Percentiles rank a stretch among this genome's conserved stretches.
Conservation (phyloP, 768 basidiomycete species). For the Leccinum boreale region DNA sequence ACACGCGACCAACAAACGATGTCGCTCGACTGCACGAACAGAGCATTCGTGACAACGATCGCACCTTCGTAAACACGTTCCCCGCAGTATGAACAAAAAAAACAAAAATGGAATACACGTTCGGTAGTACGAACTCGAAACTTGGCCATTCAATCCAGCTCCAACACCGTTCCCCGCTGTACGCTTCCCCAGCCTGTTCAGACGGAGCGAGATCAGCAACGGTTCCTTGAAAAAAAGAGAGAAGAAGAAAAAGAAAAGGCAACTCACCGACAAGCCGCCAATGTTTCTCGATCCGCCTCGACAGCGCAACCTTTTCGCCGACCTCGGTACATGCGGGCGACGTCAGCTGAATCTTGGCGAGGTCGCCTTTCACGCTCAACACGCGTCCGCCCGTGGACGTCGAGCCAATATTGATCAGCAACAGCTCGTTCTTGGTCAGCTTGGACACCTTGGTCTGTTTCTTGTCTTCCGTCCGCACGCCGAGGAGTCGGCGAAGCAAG, state of each 20-base stretch:
- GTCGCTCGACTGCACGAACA: too few species aligned
- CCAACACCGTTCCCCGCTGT: slow-evolving; percentile 78
- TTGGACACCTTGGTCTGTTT: slow-evolving; percentile 97
- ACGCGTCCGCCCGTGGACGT: slow-evolving; percentile 97
- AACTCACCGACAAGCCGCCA: slow-evolving; percentile 92
- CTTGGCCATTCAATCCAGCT: slow-evolving; percentile 56
- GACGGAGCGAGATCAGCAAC: slow-evolving; percentile 1
- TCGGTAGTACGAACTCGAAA: neutral
- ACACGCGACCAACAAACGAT: neutral
- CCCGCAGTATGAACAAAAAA: neutral
- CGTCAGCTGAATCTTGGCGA: slow-evolving; percentile 92
- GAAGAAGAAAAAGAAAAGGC: neutral
- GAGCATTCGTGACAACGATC: too few species aligned
- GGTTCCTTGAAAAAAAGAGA: neutral
- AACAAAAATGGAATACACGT: neutral
- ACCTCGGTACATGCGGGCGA: slow-evolving; percentile 95
- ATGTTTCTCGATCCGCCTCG: slow-evolving; percentile 94
- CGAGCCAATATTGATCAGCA: slow-evolving; percentile 97
- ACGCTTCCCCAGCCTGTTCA: slow-evolving; percentile 69
- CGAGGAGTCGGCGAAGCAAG: slow-evolving; percentile 92
- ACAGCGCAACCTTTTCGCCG: slow-evolving; percentile 96
- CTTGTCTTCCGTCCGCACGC: slow-evolving; percentile 98
- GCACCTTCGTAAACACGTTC: neutral
- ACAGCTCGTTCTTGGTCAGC: slow-evolving; percentile 84
- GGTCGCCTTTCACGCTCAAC: slow-evolving; percentile 88